A percentile compares a stretch with the other conserved stretches of the same genome.
Evolutionary conservation across 2,329 filamentous ascomycete species (phyloP).

Genomic region (Cytospora paraplurivora): DNA sequence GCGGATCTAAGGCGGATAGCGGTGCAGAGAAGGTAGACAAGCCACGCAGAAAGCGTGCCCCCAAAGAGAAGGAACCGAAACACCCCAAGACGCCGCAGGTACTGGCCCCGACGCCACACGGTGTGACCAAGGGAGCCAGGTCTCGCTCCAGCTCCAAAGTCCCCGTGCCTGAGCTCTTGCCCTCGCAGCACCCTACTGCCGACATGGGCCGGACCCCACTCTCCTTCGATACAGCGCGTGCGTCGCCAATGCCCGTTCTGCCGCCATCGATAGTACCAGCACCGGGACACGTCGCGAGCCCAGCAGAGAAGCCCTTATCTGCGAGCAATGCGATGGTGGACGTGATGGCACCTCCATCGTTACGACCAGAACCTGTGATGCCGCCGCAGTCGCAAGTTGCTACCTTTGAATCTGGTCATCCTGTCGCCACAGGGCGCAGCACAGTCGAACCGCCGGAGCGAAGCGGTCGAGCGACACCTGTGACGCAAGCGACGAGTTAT

Average conservation of each 20-base stretch:
- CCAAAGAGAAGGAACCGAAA: constrained; percentile 41
- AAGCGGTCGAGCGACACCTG: constrained; percentile 41
- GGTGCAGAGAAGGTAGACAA: constrained; percentile 49
- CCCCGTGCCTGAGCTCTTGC: constrained; percentile 45
- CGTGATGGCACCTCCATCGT: constrained; percentile 58
- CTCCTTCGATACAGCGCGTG: constrained; percentile 24
- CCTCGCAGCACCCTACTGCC: constrained; percentile 40
- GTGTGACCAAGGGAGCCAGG: constrained; percentile 47
- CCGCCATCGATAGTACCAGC: constrained; percentile 46
- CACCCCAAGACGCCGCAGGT: constrained; percentile 45
- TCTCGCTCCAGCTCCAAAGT: constrained; percentile 59
- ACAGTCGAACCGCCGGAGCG: constrained; percentile 44
- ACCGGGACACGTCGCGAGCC: constrained; percentile 29
- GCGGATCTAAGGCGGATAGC: constrained; percentile 45
- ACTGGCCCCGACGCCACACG: constrained; percentile 50
- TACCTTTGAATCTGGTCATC: constrained; percentile 53
- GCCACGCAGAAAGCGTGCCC: constrained; percentile 44
- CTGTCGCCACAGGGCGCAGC: constrained; percentile 32
- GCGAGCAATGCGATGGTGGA: constrained; percentile 43
- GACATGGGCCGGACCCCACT: constrained; percentile 32
- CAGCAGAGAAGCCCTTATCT: constrained; percentile 18
- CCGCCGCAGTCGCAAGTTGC: constrained; percentile 50
- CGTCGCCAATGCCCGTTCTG: constrained; percentile 41
- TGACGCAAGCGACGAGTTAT: constrained; percentile 71
- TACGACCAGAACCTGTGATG: constrained; percentile 56